phyloP scores from a whole-genome alignment of 129 eudicot species.

The Glebionis coronaria region DNA sequence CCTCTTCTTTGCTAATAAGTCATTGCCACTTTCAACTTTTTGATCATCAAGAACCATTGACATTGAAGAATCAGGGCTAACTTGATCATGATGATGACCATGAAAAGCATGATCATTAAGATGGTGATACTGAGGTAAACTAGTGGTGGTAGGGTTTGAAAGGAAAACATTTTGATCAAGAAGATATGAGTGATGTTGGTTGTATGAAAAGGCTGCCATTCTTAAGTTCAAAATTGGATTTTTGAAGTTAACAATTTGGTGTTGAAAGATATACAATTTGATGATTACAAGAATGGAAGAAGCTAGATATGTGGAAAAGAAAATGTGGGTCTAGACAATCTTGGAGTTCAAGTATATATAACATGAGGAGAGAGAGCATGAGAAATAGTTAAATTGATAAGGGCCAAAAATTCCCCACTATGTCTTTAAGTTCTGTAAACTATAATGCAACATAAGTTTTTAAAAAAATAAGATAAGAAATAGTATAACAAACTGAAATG shows the following conservation, averaged over 20 bases:
- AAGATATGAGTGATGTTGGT: constrained; percentile 39
- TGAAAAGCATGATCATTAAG: constrained; percentile 19
- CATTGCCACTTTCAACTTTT: constrained; percentile 35
- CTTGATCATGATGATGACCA: constrained; percentile 24
- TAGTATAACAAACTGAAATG: too few relatives aligned
- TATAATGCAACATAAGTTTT: too few relatives aligned
- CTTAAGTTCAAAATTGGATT: constrained; percentile 10
- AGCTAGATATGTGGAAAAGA: constrained; percentile 7
- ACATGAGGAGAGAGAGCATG: constrained; percentile 20
- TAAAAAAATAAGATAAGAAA: too few relatives aligned
- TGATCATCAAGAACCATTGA: constrained; percentile 51
- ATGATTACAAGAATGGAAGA: constrained; percentile 24
- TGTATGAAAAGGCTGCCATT: constrained; percentile 60
- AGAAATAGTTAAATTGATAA: constrained; percentile 14
- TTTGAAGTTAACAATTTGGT: constrained; percentile 13
- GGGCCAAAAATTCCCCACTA: constrained; percentile 16
- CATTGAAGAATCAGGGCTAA: constrained; percentile 40
- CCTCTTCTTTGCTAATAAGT: constrained; percentile 45
- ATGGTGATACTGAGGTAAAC: constrained; percentile 37
- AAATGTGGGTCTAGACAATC: constrained; percentile 27
- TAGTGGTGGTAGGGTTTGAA: constrained; percentile 27
- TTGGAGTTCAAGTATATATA: constrained; percentile 30
- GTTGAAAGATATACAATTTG: constrained; percentile 18
- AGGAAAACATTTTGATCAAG: constrained; percentile 36
- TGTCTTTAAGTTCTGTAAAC: background rate